phyloP scores from a whole-genome alignment of 176 grass and related monocot genomes.

The Eremochloa ophiuroides region DNA sequence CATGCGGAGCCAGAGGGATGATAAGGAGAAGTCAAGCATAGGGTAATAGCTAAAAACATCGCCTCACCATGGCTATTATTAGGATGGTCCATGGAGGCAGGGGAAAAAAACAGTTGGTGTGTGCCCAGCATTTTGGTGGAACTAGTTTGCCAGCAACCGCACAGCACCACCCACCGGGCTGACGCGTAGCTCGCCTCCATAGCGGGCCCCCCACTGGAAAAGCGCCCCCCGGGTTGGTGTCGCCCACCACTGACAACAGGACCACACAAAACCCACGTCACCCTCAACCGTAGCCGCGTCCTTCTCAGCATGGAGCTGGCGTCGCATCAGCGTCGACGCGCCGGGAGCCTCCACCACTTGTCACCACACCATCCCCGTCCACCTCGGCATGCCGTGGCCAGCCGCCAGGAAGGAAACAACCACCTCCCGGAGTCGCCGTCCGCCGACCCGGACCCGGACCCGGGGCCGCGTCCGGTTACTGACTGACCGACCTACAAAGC shows the following conservation, averaged over 20 bases:
- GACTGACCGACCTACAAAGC: not conserved
- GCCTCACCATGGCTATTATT: no score
- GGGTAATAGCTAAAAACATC: no score
- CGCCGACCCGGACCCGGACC: conserved; percentile 2
- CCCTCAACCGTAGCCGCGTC: conserved; percentile 28
- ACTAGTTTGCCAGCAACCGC: conserved; percentile 12
- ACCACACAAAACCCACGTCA: conserved; percentile 17
- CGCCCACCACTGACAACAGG: conserved; percentile 17
- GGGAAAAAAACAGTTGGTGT: not conserved
- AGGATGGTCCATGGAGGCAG: no score
- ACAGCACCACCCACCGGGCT: conserved; percentile 5
- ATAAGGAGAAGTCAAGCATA: not conserved
- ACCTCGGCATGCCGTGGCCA: conserved; percentile 6
- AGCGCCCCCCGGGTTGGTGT: not conserved
- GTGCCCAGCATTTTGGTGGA: not conserved
- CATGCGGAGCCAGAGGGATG: not conserved
- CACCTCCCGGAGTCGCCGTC: not conserved
- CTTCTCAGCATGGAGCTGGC: conserved; percentile 45
- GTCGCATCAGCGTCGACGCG: conserved; percentile 43
- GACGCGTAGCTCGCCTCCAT: conserved; percentile 22
- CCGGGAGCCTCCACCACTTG: not conserved
- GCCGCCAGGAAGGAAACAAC: conserved; percentile 15
- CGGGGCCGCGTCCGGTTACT: no score
- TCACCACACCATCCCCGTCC: not conserved
- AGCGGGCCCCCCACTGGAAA: not conserved